phyloP scores from a whole-genome alignment of 441 rosid genomes.

The Populus trichocarpa region DNA sequence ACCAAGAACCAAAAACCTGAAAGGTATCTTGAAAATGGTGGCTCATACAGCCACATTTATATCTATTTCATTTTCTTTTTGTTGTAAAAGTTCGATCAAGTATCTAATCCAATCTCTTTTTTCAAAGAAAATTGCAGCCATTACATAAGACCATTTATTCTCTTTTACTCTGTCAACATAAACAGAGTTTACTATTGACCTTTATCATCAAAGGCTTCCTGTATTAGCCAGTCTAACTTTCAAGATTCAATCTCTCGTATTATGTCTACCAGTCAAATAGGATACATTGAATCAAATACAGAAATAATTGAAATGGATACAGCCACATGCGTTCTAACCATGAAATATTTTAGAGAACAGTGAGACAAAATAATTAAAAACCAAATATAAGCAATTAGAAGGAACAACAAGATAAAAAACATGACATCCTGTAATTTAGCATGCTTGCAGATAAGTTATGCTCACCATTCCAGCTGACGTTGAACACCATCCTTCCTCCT shows the following conservation, averaged over 20 bases:
- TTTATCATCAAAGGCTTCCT: not conserved
- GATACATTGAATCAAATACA: not conserved
- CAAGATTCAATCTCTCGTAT: not conserved
- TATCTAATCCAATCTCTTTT: not conserved
- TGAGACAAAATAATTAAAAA: not conserved
- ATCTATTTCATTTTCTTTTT: no score
- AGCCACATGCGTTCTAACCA: not conserved
- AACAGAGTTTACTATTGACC: no score
- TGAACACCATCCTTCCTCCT: constrained; percentile 67
- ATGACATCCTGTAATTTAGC: constrained; percentile 1
- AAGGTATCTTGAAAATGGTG: not conserved
- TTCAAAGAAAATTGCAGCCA: not conserved
- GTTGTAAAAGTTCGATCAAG: not conserved
- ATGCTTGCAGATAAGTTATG: constrained; percentile 15
- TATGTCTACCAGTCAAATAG: not conserved
- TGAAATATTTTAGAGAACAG: not conserved
- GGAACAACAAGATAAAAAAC: constrained; percentile 3
- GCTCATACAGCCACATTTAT: not conserved
- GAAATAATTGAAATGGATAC: not conserved
- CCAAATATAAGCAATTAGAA: not conserved
- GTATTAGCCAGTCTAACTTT: not conserved
- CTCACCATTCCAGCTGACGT: constrained; percentile 86
- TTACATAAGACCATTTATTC: not conserved
- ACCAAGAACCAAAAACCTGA: not conserved
- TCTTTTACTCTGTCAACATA: no score